These are phyloP conservation scores for Pilatotrama ljubarskyi DNA, from an alignment of 768 basidiomycete genomes.

Conservation along the genomic window DNA sequence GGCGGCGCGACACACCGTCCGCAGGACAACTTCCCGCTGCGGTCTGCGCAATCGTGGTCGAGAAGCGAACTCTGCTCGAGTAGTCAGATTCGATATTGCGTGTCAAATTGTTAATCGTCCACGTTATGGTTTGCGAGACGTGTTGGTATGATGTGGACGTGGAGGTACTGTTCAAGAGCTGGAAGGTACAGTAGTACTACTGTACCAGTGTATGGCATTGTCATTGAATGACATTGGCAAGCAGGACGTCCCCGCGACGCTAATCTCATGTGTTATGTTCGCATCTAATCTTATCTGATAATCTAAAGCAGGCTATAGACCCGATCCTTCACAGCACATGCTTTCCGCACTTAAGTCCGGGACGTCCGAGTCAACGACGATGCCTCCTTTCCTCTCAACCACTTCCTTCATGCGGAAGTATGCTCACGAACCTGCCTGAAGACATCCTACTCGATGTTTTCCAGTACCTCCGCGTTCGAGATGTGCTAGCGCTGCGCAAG, in stretches of 20 bases:
- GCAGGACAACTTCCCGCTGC: neutral
- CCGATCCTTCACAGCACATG: neutral
- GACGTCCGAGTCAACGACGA: conserved; percentile 3
- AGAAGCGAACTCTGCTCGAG: neutral
- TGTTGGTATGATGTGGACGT: too few relatives aligned
- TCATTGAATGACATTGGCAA: too few relatives aligned
- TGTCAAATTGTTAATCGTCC: too few relatives aligned
- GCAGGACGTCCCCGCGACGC: too few relatives aligned
- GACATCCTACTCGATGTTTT: conserved; percentile 47
- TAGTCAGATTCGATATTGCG: too few relatives aligned
- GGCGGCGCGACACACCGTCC: neutral
- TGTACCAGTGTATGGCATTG: too few relatives aligned
- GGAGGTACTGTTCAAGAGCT: too few relatives aligned
- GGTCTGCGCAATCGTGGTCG: neutral
- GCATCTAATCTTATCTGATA: conserved; percentile 21
- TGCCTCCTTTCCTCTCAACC: conserved; percentile 7
- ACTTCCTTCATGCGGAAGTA: conserved; percentile 14
- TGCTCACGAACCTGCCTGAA: conserved; percentile 39
- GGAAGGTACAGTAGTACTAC: too few relatives aligned
- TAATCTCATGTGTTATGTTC: neutral
- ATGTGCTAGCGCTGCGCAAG: conserved; percentile 42
- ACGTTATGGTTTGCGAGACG: too few relatives aligned
- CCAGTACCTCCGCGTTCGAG: conserved; percentile 35
- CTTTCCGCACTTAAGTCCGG: conserved; percentile 4
- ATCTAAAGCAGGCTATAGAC: neutral